phyloP scores from a whole-genome alignment of 306 rosid genomes.

The cucumber (Cucumis sativus) region Cucumber_9930_V3 NC_026656.2:8855501-8856000 shows the following conservation, averaged over 20 bases:
- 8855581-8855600: conserved; percentile 34
- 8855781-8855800: neutral
- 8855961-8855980: conserved; percentile 15
- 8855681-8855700: neutral
- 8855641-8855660: conserved; percentile 42
- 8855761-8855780: neutral
- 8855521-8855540: conserved; percentile 16
- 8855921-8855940: neutral
- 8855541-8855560: conserved; percentile 26
- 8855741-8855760: conserved; percentile 1
- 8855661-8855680: conserved; percentile 29
- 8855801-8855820: neutral
- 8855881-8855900: conserved; percentile 15
- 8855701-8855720: conserved; percentile 2
- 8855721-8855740: conserved; percentile 7
- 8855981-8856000: conserved; percentile 29
- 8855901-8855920: neutral
- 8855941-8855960: conserved; percentile 24
- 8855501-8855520: conserved; percentile 10
- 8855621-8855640: conserved; percentile 30
- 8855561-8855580: conserved; percentile 37
- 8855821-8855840: conserved; percentile 6
- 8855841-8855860: conserved; percentile 25
- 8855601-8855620: conserved; percentile 32
- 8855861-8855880: conserved; percentile 20